phyloP scores from a whole-genome alignment of 78 protist species.

The Chrysochromulina tobinii region DNA sequence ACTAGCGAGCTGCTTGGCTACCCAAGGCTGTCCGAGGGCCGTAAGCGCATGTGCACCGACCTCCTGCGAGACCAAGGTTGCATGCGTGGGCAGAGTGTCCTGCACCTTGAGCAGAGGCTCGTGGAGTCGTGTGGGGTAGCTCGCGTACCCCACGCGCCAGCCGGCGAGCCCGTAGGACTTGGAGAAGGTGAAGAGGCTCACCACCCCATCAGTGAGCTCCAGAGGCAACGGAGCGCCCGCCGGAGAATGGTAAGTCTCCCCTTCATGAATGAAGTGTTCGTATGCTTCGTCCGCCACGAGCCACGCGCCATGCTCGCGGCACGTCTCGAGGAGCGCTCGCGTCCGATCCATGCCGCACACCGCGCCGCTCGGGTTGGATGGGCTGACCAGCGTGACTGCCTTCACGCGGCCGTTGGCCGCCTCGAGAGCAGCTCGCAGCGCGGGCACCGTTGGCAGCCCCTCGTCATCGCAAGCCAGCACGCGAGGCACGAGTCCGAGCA shows the following conservation, averaged over 20 bases:
- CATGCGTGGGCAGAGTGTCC: constrained; percentile 39
- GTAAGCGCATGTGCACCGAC: neutral
- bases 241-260: neutral
- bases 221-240: too few species aligned
- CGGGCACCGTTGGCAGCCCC: neutral
- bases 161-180: constrained; percentile 35
- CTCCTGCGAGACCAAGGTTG: neutral
- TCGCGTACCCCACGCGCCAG: constrained; percentile 37
- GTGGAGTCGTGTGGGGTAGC: constrained; percentile 4
- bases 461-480: neutral
- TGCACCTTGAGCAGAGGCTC: constrained; percentile 20
- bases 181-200: constrained; percentile 6
- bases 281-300: constrained; percentile 37
- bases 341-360: neutral
- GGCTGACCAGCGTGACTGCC: neutral
- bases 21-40: neutral
- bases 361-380: constrained; percentile 28
- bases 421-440: neutral
- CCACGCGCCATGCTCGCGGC: constrained; percentile 7
- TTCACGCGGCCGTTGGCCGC: neutral
- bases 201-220: too few species aligned
- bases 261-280: constrained; percentile 26
- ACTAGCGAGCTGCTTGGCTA: neutral
- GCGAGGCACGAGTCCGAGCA: neutral
- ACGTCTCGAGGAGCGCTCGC: neutral